Conservation (phyloP, 164 flowering plant genomes). For the Macadamia tetraphylla region DNA sequence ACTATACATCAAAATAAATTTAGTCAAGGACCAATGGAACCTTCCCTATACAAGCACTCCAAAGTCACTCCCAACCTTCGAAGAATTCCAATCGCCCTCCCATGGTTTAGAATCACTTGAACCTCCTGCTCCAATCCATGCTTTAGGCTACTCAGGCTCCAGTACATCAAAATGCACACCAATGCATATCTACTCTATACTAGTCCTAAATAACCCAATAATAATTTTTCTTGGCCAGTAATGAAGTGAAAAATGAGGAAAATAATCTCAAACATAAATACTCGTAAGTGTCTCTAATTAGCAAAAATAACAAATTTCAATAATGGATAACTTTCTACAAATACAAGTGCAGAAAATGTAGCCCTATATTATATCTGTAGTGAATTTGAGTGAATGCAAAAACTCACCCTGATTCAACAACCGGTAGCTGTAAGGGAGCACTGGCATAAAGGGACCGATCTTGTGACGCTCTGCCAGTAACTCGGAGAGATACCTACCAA, state of each 20-base stretch:
- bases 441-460: constrained; percentile 70
- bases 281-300: background rate
- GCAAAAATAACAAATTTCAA: background rate
- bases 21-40: too few species aligned
- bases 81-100: too few species aligned
- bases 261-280: background rate
- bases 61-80: too few species aligned
- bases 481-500: constrained; percentile 75
- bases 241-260: background rate
- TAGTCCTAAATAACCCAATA: constrained; percentile 1
- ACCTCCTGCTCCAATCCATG: too few species aligned
- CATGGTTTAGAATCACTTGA: too few species aligned
- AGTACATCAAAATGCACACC: too few species aligned
- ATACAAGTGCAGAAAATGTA: background rate
- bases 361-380: background rate
- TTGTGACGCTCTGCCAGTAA: constrained; percentile 80
- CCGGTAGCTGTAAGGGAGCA: constrained; percentile 65
- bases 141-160: too few species aligned
- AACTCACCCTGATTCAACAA: constrained; percentile 84
- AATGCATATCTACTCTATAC: too few species aligned
- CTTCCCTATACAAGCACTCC: too few species aligned
- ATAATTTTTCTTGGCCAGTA: background rate
- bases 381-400: background rate
- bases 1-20: too few species aligned
- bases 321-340: background rate